phyloP scores from a whole-genome alignment of 1,284 basidiomycete species.

The Ustanciosporium gigantosporum region DNA sequence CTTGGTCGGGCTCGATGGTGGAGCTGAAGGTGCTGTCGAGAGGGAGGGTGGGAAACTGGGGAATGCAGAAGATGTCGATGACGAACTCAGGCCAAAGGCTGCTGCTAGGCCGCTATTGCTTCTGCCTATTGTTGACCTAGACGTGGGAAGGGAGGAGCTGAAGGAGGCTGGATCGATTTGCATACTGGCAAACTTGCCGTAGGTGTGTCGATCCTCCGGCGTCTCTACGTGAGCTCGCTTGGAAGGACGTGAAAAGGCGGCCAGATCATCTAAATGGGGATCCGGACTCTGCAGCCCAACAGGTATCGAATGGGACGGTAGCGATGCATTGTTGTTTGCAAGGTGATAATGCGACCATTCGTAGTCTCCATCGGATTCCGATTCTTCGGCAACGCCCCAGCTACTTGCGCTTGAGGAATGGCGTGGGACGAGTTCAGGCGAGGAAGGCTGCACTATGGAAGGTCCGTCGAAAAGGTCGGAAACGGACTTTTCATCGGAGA shows the following conservation, averaged over 20 bases:
- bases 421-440: conserved; percentile 24
- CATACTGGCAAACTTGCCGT: conserved; percentile 29
- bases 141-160: conserved; percentile 1
- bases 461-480: conserved; percentile 2
- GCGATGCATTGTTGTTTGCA: background rate
- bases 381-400: conserved; percentile 36
- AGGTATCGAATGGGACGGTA: background rate
- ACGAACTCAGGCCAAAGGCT: conserved; percentile 22
- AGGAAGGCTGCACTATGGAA: conserved; percentile 26
- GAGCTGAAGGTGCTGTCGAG: conserved; percentile 18
- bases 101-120: conserved; percentile 23
- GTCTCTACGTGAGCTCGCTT: conserved; percentile 31
- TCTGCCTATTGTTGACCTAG: background rate
- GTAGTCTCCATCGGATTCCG: conserved; percentile 38
- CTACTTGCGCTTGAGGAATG: conserved; percentile 34
- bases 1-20: conserved; percentile 37
- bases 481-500: conserved; percentile 7
- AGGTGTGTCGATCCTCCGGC: conserved; percentile 28
- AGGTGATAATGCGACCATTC: conserved; percentile 7
- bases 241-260: conserved; percentile 17
- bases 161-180: conserved; percentile 15
- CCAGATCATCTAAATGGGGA: conserved; percentile 21
- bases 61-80: conserved; percentile 5
- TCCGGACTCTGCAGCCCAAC: conserved; percentile 7
- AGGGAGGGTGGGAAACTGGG: background rate